Percentiles rank a stretch among this genome's conserved stretches.
These are phyloP conservation scores for Astrothelium subdiscretum DNA, from an alignment of 495 filamentous ascomycete genomes.

Conservation along the genomic window DNA sequence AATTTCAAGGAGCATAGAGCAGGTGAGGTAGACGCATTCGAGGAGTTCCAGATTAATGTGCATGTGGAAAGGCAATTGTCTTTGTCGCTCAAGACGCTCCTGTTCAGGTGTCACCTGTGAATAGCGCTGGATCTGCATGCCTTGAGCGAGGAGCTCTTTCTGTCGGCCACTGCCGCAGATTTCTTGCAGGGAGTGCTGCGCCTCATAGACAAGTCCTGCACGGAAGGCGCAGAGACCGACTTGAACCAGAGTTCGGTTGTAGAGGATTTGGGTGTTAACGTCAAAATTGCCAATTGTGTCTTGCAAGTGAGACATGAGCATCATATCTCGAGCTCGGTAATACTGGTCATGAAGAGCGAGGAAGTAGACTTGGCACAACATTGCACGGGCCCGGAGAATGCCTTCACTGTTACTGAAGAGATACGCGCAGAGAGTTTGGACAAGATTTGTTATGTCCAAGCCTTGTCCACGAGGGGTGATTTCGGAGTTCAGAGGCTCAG, in stretches of 20 bases:
- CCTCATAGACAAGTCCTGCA: conserved; percentile 90
- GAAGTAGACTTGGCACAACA: conserved; percentile 98
- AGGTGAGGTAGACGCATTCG: conserved; percentile 96
- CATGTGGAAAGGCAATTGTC: conserved; percentile 98
- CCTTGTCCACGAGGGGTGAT: conserved; percentile 61
- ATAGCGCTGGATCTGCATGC: conserved; percentile 94
- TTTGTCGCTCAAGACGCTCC: conserved; percentile 88
- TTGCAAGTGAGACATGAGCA: conserved; percentile 98
- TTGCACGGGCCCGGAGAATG: conserved; percentile 89
- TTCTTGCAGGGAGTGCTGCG: conserved; percentile 90
- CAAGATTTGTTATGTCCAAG: conserved; percentile 56
- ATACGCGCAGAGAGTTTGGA: conserved; percentile 85
- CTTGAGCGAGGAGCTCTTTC: conserved; percentile 95
- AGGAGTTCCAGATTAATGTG: conserved; percentile 98
- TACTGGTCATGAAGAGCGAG: conserved; percentile 93
- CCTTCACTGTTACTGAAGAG: conserved; percentile 88
- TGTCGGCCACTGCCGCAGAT: conserved; percentile 94
- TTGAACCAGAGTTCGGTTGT: conserved; percentile 95
- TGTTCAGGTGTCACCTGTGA: conserved; percentile 92
- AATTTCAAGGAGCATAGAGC: conserved; percentile 97
- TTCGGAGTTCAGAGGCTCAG: conserved; percentile 55
- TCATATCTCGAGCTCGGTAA: conserved; percentile 94
- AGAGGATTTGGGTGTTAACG: conserved; percentile 92
- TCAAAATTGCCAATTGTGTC: conserved; percentile 93
- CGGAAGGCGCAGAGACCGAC: conserved; percentile 98